Base-by-base conservation (phyloP, 805 yeast genomes). In the Schwanniomyces yamadae region DNA sequence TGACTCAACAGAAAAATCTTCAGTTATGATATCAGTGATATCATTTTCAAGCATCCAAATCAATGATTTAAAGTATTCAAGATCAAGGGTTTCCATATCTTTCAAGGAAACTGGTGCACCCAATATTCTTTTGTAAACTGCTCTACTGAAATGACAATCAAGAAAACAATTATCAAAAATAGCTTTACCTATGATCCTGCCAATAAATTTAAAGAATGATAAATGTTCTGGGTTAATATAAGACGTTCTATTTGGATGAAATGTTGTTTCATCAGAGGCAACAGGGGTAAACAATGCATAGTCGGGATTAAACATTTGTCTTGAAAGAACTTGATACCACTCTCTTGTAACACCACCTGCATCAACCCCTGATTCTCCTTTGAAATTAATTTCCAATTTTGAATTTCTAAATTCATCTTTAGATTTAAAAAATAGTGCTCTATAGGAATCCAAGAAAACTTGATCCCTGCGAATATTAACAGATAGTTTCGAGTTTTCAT, bases 331-430 rank as follows among this genome's bases (percentile, higher is more conserved):
- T 56, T 90, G 97, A 53, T 83, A 90, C 99, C 99, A 93, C 58
- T 93, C 99, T 52, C 99, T 73, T 0, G 97, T 86, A 11, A 93
- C 82, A 26, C 99, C 99, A 48, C 99, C 99, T 3, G 96, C 99
- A 69, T 93, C 99, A 32, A 93, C 86, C 48, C 98, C 99, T 36
- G 84, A 84, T 59, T 93, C 99, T 1, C 95, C 96, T 44, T 80
- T 80, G 66, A 93, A 93, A n/a, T 75, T 74, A 27, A 93, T 78
- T 33, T 84, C 90, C 47, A 93, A 64, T 46, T 81, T 82, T 2
- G 90, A 74, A 32, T 78, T 71, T 47, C 80, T 77, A 52, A 89
- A 78, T 37, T 84, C 91, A 7, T 80, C 85, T 21, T 78, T 77
- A 0, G 84, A 65, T 49, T 88, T 86, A 69, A 82, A 87, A 54